phyloP scores from a whole-genome alignment of 2,329 filamentous ascomycete species.

The Ceratocystis harringtonii region DNA sequence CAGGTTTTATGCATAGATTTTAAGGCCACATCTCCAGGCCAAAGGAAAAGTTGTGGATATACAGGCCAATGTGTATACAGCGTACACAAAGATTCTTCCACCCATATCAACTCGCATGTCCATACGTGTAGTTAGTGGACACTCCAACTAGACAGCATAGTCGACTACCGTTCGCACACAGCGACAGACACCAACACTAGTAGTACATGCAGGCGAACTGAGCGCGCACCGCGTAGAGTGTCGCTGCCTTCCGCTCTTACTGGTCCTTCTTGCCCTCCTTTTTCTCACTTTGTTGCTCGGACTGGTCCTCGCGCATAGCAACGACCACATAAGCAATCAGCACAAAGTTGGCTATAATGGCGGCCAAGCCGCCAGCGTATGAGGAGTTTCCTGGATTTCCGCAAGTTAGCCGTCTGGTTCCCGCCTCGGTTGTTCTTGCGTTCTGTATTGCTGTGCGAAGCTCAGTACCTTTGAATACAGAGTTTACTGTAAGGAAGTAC shows the following conservation, averaged over 20 bases:
- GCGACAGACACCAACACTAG: too few relatives aligned
- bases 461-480: slow-evolving; percentile 55
- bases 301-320: slow-evolving; percentile 72
- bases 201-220: too few relatives aligned
- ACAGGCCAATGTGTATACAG: too few relatives aligned
- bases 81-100: too few relatives aligned
- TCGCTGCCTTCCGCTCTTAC: slow-evolving; percentile 20
- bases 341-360: slow-evolving; percentile 81
- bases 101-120: too few relatives aligned
- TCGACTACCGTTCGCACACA: too few relatives aligned
- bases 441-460: not conserved
- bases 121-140: not conserved
- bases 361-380: slow-evolving; percentile 70
- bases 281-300: slow-evolving; percentile 31
- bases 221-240: too few relatives aligned
- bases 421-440: not conserved
- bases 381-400: slow-evolving; percentile 60
- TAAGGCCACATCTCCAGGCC: not conserved
- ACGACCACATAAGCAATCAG: slow-evolving; percentile 82
- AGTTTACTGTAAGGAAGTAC: slow-evolving; percentile 70
- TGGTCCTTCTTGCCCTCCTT: slow-evolving; percentile 36
- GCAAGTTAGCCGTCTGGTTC: not conserved
- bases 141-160: too few relatives aligned
- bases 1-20: not conserved
- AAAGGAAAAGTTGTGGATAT: not conserved